Conservation (phyloP, 345 rosid species). For the Balakata baccata region DNA sequence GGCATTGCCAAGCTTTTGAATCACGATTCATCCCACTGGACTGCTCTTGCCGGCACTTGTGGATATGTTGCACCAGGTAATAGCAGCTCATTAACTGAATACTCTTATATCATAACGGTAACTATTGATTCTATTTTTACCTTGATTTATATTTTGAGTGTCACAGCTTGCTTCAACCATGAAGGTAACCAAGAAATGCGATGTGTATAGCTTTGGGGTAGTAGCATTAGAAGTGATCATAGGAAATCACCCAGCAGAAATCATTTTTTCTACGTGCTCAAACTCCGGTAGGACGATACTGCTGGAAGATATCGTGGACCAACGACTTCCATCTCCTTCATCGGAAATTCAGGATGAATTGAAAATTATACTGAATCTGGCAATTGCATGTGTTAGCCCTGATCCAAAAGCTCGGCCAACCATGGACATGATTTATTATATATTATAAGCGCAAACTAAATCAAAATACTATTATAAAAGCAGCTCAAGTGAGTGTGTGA, state of each 20-base stretch:
- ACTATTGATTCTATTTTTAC: neutral
- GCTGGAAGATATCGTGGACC: neutral
- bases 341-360: constrained; percentile 23
- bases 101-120: neutral
- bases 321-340: constrained; percentile 26
- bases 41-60: constrained; percentile 1
- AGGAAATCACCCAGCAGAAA: constrained; percentile 11
- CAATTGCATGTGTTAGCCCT: constrained; percentile 23
- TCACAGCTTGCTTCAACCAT: too few species aligned
- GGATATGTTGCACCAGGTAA: constrained; percentile 21
- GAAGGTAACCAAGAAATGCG: too few species aligned
- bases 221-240: too few species aligned
- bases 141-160: neutral
- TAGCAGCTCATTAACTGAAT: too few species aligned
- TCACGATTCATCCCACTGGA: neutral
- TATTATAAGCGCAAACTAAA: constrained; percentile 3
- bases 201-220: too few species aligned
- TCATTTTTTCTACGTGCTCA: neutral
- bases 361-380: constrained; percentile 20
- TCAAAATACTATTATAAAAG: too few species aligned
- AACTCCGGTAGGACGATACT: neutral
- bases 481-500: too few species aligned
- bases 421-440: constrained; percentile 28
- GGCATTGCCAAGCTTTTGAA: neutral
- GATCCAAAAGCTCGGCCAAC: constrained; percentile 39